A percentile compares a stretch with the other conserved stretches of the same genome.
These are phyloP conservation scores for Hordeum marinum DNA, from an alignment of 176 grass and related monocot genomes.

Conservation along the genomic window DNA sequence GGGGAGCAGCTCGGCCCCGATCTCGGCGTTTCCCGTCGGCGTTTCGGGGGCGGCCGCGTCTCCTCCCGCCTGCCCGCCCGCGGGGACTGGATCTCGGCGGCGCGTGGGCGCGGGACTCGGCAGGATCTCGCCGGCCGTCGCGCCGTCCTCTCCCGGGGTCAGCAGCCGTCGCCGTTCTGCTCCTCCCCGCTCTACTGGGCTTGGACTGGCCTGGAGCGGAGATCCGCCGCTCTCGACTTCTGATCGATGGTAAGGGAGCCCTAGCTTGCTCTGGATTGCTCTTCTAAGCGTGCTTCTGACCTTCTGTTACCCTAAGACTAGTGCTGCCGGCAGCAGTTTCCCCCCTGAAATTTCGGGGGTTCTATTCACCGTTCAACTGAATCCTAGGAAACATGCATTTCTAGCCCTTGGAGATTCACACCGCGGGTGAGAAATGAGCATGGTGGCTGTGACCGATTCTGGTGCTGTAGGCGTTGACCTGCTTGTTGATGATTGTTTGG, in stretches of 20 bases:
- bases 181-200: neutral
- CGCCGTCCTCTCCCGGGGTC: neutral
- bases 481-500: neutral
- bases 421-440: neutral
- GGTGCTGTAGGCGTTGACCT: slow-evolving; percentile 11
- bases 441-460: neutral
- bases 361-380: neutral
- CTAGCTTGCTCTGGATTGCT: slow-evolving; percentile 7
- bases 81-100: slow-evolving; percentile 26
- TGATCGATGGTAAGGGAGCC: slow-evolving; percentile 41
- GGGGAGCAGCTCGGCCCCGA: too few species aligned
- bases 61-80: neutral
- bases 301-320: neutral
- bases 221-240: slow-evolving; percentile 18
- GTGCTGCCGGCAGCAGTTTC: neutral
- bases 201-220: slow-evolving; percentile 32
- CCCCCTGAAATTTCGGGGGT: neutral
- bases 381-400: neutral
- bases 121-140: neutral
- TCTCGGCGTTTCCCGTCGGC: neutral
- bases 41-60: neutral
- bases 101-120: neutral
- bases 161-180: neutral
- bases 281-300: neutral
- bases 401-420: neutral